Evolutionary conservation across 1,284 basidiomycete genomes (phyloP).

Genomic region (Ganoderma boninense): DNA sequence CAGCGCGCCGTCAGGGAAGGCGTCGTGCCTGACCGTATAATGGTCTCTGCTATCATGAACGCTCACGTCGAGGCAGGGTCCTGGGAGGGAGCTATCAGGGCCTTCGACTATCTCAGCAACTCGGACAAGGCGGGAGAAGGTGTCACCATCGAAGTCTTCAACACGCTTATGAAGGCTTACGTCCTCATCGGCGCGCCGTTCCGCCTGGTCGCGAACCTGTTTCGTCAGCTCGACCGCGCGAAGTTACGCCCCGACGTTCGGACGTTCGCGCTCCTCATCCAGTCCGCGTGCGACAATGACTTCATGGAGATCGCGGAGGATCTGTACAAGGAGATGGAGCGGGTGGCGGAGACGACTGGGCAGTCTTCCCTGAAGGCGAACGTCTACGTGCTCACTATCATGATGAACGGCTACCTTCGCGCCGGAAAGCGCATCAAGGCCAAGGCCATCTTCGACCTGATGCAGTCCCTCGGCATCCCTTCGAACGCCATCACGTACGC

Average conservation of each 20-base stretch:
- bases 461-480: constrained; percentile 72
- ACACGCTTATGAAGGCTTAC: constrained; percentile 88
- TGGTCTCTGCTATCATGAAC: constrained; percentile 82
- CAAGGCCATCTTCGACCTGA: constrained; percentile 77
- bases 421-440: constrained; percentile 64
- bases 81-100: constrained; percentile 78
- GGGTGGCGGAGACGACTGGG: constrained; percentile 41
- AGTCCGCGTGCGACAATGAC: constrained; percentile 84
- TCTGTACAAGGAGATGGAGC: constrained; percentile 76
- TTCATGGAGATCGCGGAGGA: constrained; percentile 73
- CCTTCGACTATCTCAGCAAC: constrained; percentile 74
- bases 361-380: constrained; percentile 55
- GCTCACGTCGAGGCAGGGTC: constrained; percentile 85
- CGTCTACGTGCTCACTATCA: constrained; percentile 80
- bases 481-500: constrained; percentile 80
- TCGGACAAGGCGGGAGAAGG: constrained; percentile 47
- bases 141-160: constrained; percentile 69
- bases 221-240: constrained; percentile 61
- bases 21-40: constrained; percentile 67
- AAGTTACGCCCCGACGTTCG: constrained; percentile 66
- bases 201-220: constrained; percentile 69
- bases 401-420: constrained; percentile 85
- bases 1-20: constrained; percentile 68
- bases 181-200: constrained; percentile 85
- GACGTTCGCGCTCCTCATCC: constrained; percentile 83